Evolutionary conservation across 2,329 filamentous ascomycete species (phyloP).

Genomic region (Curvularia hawaiiensis): DNA sequence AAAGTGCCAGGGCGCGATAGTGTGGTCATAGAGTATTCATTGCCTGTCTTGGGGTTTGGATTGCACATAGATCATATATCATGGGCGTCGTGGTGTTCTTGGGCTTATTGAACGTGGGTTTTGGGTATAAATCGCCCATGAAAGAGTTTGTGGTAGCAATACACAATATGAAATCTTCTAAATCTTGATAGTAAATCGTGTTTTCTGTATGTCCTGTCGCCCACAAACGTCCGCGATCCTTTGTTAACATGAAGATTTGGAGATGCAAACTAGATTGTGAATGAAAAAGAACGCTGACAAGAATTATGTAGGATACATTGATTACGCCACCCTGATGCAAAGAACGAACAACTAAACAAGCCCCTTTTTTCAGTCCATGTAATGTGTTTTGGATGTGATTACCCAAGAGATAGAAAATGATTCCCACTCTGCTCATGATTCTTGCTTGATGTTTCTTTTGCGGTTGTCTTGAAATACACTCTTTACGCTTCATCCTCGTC

Average conservation of each 20-base stretch:
- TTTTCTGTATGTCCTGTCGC: not conserved
- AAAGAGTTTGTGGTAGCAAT: not conserved
- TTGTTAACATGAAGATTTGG: not conserved
- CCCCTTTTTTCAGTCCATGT: not conserved
- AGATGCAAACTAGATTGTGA: not conserved
- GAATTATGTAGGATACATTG: not conserved
- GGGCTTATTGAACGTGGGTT: not conserved
- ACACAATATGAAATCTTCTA: not conserved
- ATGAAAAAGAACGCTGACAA: not conserved
- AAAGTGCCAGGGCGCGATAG: constrained; percentile 10
- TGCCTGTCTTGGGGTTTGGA: not conserved
- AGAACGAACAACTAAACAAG: not conserved
- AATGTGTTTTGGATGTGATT: not conserved
- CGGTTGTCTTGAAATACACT: not conserved
- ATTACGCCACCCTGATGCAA: constrained; percentile 4
- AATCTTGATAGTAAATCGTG: not conserved
- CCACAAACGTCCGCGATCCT: not conserved
- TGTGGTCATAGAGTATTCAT: not conserved
- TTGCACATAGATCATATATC: not conserved
- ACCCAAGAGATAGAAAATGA: not conserved
- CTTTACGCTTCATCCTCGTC: constrained; percentile 11
- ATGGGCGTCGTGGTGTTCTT: not conserved
- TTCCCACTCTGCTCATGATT: not conserved
- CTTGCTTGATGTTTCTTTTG: not conserved
- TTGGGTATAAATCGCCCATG: not conserved